Base-by-base conservation (phyloP, 345 rosid genomes). In the Euphorbia tirucalli region DNA sequence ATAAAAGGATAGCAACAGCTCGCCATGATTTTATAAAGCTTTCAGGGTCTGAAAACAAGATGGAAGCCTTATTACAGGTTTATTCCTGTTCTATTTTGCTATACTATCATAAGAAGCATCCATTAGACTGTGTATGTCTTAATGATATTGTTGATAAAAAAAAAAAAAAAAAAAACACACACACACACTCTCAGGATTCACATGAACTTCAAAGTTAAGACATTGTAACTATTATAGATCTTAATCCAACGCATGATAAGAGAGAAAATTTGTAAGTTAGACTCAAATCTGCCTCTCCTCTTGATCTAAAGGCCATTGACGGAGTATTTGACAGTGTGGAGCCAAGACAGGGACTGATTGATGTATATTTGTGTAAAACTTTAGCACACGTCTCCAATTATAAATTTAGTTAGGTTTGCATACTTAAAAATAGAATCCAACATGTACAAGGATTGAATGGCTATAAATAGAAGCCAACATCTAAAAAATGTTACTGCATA, bases 1-100 rank as follows among this genome's bases (percentile, higher is more conserved):
- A 94, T 78, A 89, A 90, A 83, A 94, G 86, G 86, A 83, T 92
- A 77, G 92, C 98, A 56, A 83, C 91, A 49, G 96, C 96, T 70
- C 91, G 97, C 41, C 98, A 92, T 80, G 96, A 92, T 86, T 94
- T 94, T 72, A 79, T 89, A 78, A 92, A 86, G 74, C 90, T 94
- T 79, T 83, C 93, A 71, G 97, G 95, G 41, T 81, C 93, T 65
- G 97, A 94, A 79, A 91, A 94, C 83, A 94, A 94, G 91, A 83
- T 94, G 65, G 98, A 94, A 81, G 88, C 92, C 39, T 81, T 92
- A 77, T 70, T 90, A 63, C 98, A 94, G 97, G 97, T 94, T 76
- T 61, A 60, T 46, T 74, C 28, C 15, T 35, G 6, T 76, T 43
- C 21, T 44, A 21, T 9, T 16, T 27, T 46, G 2, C 68, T n/a